phyloP scores from a whole-genome alignment of 345 rosid species.

The Eucalyptus globulus region DNA sequence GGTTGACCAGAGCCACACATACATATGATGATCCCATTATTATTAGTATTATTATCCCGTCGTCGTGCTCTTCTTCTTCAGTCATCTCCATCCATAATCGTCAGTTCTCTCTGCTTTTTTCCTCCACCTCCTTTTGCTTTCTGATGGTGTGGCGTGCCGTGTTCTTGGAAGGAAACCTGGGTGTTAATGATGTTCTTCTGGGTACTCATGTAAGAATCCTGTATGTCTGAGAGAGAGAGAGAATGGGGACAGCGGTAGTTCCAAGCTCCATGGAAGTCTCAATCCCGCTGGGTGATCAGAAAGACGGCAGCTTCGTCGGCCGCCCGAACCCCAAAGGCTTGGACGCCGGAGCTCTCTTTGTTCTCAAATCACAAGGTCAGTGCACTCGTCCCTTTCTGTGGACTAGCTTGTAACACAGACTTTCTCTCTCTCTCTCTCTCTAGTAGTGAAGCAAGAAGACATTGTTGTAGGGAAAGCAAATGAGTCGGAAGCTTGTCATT shows the following conservation, averaged over 20 bases:
- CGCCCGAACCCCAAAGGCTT: background rate
- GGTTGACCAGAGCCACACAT: background rate
- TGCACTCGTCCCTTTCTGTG: background rate
- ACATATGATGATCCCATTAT: background rate
- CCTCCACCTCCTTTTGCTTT: background rate
- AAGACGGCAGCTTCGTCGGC: background rate
- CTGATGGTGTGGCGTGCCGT: background rate
- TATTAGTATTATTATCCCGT: background rate
- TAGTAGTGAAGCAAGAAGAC: background rate
- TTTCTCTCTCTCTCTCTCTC: background rate
- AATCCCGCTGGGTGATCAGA: background rate
- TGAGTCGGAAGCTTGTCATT: background rate
- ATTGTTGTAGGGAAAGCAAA: background rate
- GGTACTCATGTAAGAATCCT: background rate
- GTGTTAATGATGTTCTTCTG: background rate
- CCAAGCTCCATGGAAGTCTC: background rate
- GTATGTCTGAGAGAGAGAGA: background rate
- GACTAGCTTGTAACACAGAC: background rate
- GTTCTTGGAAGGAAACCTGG: background rate
- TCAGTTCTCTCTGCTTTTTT: background rate
- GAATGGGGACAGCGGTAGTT: background rate
- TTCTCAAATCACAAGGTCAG: constrained; percentile 15
- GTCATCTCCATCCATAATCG: background rate
- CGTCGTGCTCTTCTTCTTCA: background rate
- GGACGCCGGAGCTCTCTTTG: constrained; percentile 21